phyloP scores from a whole-genome alignment of 2,329 filamentous ascomycete genomes.

The Neurospora sp. region DNA sequence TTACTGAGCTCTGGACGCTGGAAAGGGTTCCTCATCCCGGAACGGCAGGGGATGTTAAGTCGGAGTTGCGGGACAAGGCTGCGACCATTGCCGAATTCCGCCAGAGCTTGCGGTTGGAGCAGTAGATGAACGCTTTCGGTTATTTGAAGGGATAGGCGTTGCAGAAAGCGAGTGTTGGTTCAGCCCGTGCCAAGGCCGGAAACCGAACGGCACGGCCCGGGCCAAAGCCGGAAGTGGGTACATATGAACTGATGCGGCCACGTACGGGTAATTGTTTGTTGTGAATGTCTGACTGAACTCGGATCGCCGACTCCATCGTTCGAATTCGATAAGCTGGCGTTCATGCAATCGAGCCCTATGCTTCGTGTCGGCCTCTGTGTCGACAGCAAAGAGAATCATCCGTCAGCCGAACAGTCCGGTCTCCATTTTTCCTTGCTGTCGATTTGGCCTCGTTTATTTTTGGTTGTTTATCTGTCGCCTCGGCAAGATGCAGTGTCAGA shows the following conservation, averaged over 20 bases:
- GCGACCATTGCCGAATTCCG: constrained; percentile 34
- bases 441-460: not conserved
- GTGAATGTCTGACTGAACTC: not conserved
- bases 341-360: not conserved
- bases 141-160: not conserved
- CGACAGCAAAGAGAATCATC: not conserved
- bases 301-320: not conserved
- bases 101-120: constrained; percentile 17
- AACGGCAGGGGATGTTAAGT: constrained; percentile 21
- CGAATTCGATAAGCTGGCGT: not conserved
- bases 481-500: not conserved
- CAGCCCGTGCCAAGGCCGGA: not conserved
- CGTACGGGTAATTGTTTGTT: too few relatives aligned
- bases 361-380: not conserved
- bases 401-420: not conserved
- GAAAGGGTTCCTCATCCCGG: constrained; percentile 27
- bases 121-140: not conserved
- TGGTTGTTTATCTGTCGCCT: not conserved
- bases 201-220: not conserved
- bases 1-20: constrained; percentile 52
- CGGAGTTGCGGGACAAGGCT: constrained; percentile 31
- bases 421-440: not conserved
- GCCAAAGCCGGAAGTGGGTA: not conserved
- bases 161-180: not conserved
- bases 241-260: not conserved